Evolutionary conservation across 306 rosid species (phyloP).

Genomic region (Cicer bijugum): DNA sequence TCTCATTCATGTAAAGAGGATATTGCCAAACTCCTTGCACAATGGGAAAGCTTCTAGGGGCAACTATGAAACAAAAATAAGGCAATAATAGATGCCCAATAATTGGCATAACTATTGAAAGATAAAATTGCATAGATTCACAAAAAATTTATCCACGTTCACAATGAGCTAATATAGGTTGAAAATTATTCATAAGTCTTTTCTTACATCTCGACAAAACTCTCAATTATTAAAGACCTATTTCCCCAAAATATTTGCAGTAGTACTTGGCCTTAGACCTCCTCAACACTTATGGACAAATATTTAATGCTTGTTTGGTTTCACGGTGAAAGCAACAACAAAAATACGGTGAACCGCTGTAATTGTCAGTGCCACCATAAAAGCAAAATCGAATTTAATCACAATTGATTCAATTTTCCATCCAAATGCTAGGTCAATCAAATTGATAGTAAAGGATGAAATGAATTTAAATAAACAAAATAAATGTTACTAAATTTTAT

Average conservation of each 20-base stretch:
- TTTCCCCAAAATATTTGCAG: no score
- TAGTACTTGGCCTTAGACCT: neutral
- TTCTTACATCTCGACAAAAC: no score
- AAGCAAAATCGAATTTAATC: no score
- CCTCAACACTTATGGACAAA: neutral
- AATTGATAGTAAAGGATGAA: neutral
- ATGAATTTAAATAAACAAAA: neutral
- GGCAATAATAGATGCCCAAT: conserved; percentile 12
- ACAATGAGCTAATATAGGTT: neutral
- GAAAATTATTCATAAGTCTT: no score
- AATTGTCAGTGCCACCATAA: no score
- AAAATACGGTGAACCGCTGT: no score
- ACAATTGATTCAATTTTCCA: neutral
- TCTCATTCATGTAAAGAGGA: neutral
- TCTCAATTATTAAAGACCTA: no score
- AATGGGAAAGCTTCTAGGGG: neutral
- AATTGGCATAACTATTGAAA: neutral
- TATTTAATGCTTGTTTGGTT: neutral
- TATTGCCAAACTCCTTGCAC: neutral
- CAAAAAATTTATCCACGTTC: neutral
- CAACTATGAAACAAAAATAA: conserved; percentile 7
- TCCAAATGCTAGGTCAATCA: neutral
- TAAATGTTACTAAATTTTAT: neutral
- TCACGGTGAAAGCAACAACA: no score
- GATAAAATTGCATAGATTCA: neutral